These are phyloP conservation scores for Moniliella sp. DNA, from an alignment of 1,284 basidiomycete genomes.

Conservation along the genomic window DNA sequence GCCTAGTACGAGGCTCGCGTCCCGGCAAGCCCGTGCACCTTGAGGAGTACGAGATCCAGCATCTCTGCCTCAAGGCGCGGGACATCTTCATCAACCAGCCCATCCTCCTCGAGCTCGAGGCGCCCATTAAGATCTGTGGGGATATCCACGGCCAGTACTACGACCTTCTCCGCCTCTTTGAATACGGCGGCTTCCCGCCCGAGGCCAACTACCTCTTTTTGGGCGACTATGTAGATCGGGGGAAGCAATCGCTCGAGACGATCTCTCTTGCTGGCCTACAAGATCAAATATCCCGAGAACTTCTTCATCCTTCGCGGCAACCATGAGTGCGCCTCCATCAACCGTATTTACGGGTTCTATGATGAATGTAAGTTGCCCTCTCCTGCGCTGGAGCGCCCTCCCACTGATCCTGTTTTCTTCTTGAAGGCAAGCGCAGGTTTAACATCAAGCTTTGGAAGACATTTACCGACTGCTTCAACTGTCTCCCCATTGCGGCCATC, in stretches of 20 bases:
- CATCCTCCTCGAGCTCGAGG: constrained; percentile 75
- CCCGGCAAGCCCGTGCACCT: constrained; percentile 81
- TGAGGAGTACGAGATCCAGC: constrained; percentile 87
- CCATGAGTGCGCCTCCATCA: constrained; percentile 83
- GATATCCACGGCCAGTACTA: constrained; percentile 92
- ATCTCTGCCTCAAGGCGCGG: constrained; percentile 74
- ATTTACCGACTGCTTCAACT: constrained; percentile 90
- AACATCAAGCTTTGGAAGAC: constrained; percentile 97
- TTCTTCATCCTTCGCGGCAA: constrained; percentile 85
- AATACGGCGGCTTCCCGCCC: constrained; percentile 82
- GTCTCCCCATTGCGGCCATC: constrained; percentile 78
- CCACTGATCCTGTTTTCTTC: no score
- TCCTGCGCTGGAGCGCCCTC: background rate
- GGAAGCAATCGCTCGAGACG: constrained; percentile 79
- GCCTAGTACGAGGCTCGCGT: constrained; percentile 64
- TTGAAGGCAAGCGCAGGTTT: constrained; percentile 76
- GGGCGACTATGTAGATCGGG: constrained; percentile 82
- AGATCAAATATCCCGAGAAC: constrained; percentile 97
- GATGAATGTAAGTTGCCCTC: constrained; percentile 61
- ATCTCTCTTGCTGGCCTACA: constrained; percentile 74
- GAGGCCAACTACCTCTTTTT: constrained; percentile 91
- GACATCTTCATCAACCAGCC: constrained; percentile 92
- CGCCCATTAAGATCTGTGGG: constrained; percentile 89
- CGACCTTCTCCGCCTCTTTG: constrained; percentile 73
- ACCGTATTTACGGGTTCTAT: constrained; percentile 87